Evolutionary conservation across 768 basidiomycete species (phyloP).

Genomic region (Kwoniella sp.): DNA sequence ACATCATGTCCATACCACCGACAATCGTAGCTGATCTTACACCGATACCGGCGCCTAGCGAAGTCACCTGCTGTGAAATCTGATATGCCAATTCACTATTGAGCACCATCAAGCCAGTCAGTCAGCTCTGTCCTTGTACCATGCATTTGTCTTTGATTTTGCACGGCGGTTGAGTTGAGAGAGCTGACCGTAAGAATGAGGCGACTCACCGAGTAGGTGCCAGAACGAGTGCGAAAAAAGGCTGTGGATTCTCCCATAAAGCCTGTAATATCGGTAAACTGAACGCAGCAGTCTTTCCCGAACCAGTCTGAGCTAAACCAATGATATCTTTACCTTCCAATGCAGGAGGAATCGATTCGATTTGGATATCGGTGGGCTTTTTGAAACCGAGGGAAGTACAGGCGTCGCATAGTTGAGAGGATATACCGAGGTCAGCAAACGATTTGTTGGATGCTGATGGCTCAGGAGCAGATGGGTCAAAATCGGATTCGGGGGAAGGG

Average conservation of each 20-base stretch:
- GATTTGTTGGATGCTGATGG: slow-evolving; percentile 54
- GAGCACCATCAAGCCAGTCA: slow-evolving; percentile 6
- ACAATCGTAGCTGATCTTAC: slow-evolving; percentile 87
- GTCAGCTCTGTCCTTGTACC: neutral
- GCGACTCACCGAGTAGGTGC: slow-evolving; percentile 84
- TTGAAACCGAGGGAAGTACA: slow-evolving; percentile 79
- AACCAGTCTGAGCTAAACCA: slow-evolving; percentile 96
- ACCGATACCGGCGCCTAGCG: slow-evolving; percentile 87
- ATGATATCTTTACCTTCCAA: slow-evolving; percentile 92
- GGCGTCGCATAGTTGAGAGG: slow-evolving; percentile 83
- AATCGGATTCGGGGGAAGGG: slow-evolving; percentile 17
- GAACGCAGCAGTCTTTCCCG: slow-evolving; percentile 97
- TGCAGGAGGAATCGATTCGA: slow-evolving; percentile 79
- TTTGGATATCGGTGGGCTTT: slow-evolving; percentile 87
- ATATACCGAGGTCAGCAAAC: slow-evolving; percentile 84
- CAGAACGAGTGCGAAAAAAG: slow-evolving; percentile 87
- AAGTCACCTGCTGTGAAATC: slow-evolving; percentile 94
- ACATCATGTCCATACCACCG: slow-evolving; percentile 91
- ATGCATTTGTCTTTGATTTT: too few relatives aligned
- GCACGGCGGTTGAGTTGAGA: too few relatives aligned
- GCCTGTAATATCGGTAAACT: slow-evolving; percentile 94
- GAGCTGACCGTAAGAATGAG: too few relatives aligned
- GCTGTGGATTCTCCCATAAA: slow-evolving; percentile 86
- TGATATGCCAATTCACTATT: slow-evolving; percentile 89
- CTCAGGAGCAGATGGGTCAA: slow-evolving; percentile 17